Percentiles rank a stretch among this genome's conserved stretches.
phyloP scores from a whole-genome alignment of 495 filamentous ascomycete genomes.

The Pyronema omphalodes region DNA sequence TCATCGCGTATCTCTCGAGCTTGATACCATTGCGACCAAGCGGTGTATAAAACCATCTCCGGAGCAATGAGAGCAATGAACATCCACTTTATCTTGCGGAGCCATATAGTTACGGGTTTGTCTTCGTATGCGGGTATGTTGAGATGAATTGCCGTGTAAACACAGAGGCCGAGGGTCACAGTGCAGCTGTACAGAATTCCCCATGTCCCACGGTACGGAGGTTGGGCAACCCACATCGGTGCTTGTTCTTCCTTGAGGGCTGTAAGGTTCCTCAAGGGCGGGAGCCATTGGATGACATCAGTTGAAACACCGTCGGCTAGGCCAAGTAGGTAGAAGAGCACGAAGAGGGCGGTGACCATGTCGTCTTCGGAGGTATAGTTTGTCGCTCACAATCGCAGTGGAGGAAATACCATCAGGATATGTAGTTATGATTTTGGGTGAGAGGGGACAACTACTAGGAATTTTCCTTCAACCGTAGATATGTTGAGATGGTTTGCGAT shows the following conservation, averaged over 20 bases:
- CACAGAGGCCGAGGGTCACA: neutral
- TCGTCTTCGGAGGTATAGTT: too few relatives aligned
- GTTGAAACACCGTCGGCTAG: neutral
- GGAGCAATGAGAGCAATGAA: neutral
- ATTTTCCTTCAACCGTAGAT: too few relatives aligned
- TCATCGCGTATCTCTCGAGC: neutral
- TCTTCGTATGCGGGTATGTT: constrained; percentile 2
- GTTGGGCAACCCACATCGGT: neutral
- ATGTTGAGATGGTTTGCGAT: too few relatives aligned
- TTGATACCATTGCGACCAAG: neutral
- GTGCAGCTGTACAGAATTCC: constrained; percentile 5
- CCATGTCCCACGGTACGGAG: constrained; percentile 3
- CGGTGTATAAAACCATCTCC: constrained; percentile 4
- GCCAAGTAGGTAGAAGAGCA: neutral
- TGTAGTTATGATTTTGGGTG: too few relatives aligned
- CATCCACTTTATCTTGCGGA: constrained; percentile 1
- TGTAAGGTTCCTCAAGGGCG: neutral
- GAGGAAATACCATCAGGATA: too few relatives aligned
- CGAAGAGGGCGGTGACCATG: neutral
- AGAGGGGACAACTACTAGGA: too few relatives aligned
- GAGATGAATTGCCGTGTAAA: constrained; percentile 4
- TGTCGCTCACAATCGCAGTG: too few relatives aligned
- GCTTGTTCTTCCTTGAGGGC: neutral
- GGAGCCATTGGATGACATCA: neutral
- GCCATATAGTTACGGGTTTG: neutral